These are phyloP conservation scores for Sporormia fimetaria DNA, from an alignment of 495 filamentous ascomycete genomes.

Conservation along the genomic window DNA sequence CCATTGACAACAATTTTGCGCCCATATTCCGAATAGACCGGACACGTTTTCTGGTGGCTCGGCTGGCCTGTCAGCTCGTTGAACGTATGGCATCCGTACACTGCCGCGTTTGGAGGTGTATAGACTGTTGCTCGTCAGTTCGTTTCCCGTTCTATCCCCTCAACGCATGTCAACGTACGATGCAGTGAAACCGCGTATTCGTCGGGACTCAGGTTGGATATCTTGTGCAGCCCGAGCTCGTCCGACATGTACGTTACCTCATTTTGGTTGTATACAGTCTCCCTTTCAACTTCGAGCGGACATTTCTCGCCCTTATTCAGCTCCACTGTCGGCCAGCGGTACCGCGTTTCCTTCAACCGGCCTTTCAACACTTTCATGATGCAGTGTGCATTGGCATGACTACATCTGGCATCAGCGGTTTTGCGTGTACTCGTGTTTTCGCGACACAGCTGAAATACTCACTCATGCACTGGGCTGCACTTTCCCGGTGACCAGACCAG, in stretches of 20 bases:
- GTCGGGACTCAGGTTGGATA: constrained; percentile 58
- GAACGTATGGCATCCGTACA: constrained; percentile 61
- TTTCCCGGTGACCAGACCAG: constrained; percentile 92
- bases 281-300: constrained; percentile 41
- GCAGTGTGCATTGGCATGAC: constrained; percentile 34
- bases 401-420: too few species aligned
- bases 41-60: constrained; percentile 54
- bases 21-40: constrained; percentile 44
- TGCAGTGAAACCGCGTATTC: constrained; percentile 79
- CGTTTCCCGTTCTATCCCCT: too few species aligned
- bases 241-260: constrained; percentile 80
- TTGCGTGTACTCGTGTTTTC: too few species aligned
- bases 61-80: constrained; percentile 60
- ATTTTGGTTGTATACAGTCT: constrained; percentile 46
- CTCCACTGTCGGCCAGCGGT: constrained; percentile 52
- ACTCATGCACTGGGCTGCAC: constrained; percentile 71
- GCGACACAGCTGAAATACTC: constrained; percentile 3
- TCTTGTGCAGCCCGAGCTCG: constrained; percentile 69
- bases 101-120: constrained; percentile 78
- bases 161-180: constrained; percentile 41
- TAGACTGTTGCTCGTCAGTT: constrained; percentile 49
- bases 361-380: constrained; percentile 57
- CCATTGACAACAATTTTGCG: too few species aligned
- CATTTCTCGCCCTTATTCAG: constrained; percentile 39
- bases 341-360: constrained; percentile 65